Evolutionary conservation across 1,284 basidiomycete genomes (phyloP).

Genomic region (Xerocomus minutiporus): DNA sequence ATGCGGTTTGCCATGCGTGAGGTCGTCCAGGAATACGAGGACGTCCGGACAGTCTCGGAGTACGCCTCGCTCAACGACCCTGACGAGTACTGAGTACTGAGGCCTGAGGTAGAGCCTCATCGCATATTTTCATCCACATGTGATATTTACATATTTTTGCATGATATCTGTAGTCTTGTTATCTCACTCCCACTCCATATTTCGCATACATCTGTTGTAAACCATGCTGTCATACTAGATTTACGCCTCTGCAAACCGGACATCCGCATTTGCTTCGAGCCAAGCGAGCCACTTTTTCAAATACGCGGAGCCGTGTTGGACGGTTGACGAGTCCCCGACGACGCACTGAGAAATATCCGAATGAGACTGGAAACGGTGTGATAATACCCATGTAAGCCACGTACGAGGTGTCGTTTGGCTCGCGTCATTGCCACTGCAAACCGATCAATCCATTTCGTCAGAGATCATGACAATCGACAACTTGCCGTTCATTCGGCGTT

Average conservation of each 20-base stretch:
- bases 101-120: slow-evolving; percentile 13
- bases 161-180: slow-evolving; percentile 1
- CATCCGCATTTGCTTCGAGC: slow-evolving; percentile 86
- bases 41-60: slow-evolving; percentile 65
- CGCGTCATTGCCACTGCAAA: slow-evolving; percentile 86
- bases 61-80: slow-evolving; percentile 68
- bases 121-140: background rate
- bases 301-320: slow-evolving; percentile 76
- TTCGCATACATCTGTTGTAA: background rate
- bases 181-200: slow-evolving; percentile 7
- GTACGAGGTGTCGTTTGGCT: slow-evolving; percentile 82
- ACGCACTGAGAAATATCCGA: slow-evolving; percentile 57
- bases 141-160: slow-evolving; percentile 12
- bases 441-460: background rate
- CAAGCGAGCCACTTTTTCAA: slow-evolving; percentile 87
- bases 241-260: slow-evolving; percentile 66
- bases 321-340: slow-evolving; percentile 87
- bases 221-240: background rate
- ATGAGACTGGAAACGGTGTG: background rate
- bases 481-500: slow-evolving; percentile 81
- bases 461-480: background rate
- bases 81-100: slow-evolving; percentile 52
- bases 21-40: slow-evolving; percentile 74
- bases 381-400: slow-evolving; percentile 1
- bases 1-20: slow-evolving; percentile 76